Base-by-base conservation (phyloP, 768 basidiomycete species). In the Tephrocybe rancida region DNA sequence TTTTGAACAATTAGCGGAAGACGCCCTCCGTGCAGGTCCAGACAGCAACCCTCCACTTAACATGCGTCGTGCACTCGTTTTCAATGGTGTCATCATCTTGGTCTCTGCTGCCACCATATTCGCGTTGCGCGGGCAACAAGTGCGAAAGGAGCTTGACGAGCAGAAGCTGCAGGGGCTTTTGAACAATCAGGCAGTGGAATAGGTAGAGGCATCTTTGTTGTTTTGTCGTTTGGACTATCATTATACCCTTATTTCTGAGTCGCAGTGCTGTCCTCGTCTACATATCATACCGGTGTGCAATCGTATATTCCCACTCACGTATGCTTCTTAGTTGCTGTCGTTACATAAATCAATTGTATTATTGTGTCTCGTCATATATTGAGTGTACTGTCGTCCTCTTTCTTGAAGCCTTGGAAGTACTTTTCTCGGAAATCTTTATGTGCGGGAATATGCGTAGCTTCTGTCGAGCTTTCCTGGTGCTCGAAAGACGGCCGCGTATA, bases 401-500 rank as follows among this genome's bases (percentile, higher is more conserved):
- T 83, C 57, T 77, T 87, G 69, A 95, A 95, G 0, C 90, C 87
- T 49, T 86, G 83, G 58, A 93, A 93, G 67, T 92, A 96, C 64
- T 93, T 92, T 58, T 88, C 84, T 49, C 92, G 77, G 67, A 98
- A 98, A 61, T 91, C 86, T 59, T 82, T 87, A 69, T 98, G 95
- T 0, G 93, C 95, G 2, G 95, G 95, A 11, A 84, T 65, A 62
- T 81, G 86, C 16, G 60, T 62, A 0, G 18, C 57, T 14, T 30
- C 52, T 9, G 44, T n/a, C 49, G 32, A 51, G 0, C 57, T 55
- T 22, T 65, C 63, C 8, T 64, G 44, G 5, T 47, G 66, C 30
- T 79, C 76, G 58, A 91, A 90, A 2, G 72, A 70, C 3, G 89
- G 88, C 0, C 79, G 78, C 1, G 77, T 70, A 59, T 77, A 83